A percentile compares a stretch with the other conserved stretches of the same genome.
phyloP scores from a whole-genome alignment of 2,329 filamentous ascomycete species.

The Hypoxylon rubiginosum region DNA sequence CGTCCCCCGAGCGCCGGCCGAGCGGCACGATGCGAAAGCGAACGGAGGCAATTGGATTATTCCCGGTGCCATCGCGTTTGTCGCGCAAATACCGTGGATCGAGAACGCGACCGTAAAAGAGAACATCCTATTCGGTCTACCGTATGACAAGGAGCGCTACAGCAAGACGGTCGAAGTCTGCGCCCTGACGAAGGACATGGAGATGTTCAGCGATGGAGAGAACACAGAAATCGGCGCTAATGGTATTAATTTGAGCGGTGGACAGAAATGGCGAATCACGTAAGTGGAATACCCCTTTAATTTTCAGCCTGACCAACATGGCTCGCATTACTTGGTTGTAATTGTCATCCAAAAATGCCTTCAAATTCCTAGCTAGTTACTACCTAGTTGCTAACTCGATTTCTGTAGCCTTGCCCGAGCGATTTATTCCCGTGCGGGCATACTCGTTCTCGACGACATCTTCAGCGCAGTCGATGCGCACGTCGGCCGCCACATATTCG shows the following conservation, averaged over 20 bases:
- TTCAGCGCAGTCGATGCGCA: conserved; percentile 87
- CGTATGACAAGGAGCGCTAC: conserved; percentile 77
- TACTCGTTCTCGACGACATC: conserved; percentile 85
- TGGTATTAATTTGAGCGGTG: conserved; percentile 86
- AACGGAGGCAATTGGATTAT: conserved; percentile 77
- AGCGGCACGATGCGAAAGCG: conserved; percentile 73
- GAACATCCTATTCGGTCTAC: conserved; percentile 84
- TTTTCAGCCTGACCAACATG: too few relatives aligned
- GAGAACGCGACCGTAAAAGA: conserved; percentile 84
- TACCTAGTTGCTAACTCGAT: conserved; percentile 38
- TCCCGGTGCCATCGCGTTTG: conserved; percentile 77
- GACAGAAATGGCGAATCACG: conserved; percentile 85
- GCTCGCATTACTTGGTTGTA: neutral
- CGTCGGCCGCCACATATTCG: conserved; percentile 83
- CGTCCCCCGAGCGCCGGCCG: conserved; percentile 63
- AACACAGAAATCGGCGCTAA: conserved; percentile 86
- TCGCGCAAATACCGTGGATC: conserved; percentile 87
- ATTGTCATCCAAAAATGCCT: neutral
- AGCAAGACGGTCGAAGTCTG: conserved; percentile 78
- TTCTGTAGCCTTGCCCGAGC: conserved; percentile 73
- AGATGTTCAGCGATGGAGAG: conserved; percentile 82
- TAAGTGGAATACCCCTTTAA: conserved; percentile 37
- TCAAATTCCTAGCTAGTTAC: neutral
- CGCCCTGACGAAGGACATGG: conserved; percentile 80
- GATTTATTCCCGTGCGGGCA: conserved; percentile 82